Base-by-base conservation (phyloP, 768 basidiomycete genomes). In the Pholiota microspora region DNA sequence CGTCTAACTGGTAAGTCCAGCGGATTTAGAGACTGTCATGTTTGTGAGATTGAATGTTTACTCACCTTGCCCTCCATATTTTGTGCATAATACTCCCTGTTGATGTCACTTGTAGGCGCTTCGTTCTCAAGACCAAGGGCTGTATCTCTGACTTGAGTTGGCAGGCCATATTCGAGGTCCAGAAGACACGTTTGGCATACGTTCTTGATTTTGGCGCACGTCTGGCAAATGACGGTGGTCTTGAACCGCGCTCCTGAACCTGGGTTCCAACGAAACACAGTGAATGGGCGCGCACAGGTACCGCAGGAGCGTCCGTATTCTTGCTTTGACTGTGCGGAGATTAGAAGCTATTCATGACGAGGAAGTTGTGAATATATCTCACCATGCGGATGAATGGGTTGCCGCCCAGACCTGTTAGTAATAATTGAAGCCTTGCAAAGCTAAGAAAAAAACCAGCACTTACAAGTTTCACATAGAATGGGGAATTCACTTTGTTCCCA, bases 181-280 rank as follows among this genome's bases (percentile, higher is more conserved):
- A 99, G 77, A 25, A 99, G 77, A 70, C 97, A 99, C 1, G 95
- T 98, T 74, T 98, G 97, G 76, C 97, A 99, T 51, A 97, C 88
- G 65, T 94, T 94, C 76, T 92, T 92, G 61, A 93, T 85, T 74
- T 98, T 98, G 46, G 95, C 91, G 63, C 96, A 98, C 3, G 95
- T 96, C 70, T 96, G 95, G 72, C 94, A 97, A 57, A 98, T 86
- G 57, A 97, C 94, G 9, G 97, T 99, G 55, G 93, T 90, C 78
- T 98, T 98, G 84, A 83, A 98, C 25, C 96, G 86, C 69, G 86
- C 88, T 36, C 94, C 96, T 2, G 86, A 75, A 42, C 97, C 97
- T 2, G 97, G 95, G 66, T 98, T 96, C 97, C 97, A 99, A 35
- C 94, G 89, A 74, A 99, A 99, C 62, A 98, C 89, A 45, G 92